phyloP scores from a whole-genome alignment of 257 asterid species.

The Eucommia ulmoides region DNA sequence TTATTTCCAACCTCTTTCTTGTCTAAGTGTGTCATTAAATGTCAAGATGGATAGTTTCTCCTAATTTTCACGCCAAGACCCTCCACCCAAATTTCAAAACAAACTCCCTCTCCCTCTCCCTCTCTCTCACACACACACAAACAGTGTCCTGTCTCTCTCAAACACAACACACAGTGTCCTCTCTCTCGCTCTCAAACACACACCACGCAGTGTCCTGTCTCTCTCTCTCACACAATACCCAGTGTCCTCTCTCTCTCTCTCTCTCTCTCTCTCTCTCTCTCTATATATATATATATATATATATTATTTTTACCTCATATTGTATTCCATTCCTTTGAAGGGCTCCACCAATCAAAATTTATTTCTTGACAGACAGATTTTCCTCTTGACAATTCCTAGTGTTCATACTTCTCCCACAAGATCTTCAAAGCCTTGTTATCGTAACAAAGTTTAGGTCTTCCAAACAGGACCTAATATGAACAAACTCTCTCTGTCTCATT shows the following conservation, averaged over 20 bases:
- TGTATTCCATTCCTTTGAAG: background rate
- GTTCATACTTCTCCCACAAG: background rate
- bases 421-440: background rate
- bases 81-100: too few relatives aligned
- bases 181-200: too few relatives aligned
- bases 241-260: constrained; percentile 3
- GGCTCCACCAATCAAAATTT: constrained; percentile 2
- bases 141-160: background rate
- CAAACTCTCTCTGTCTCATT: constrained; percentile 12
- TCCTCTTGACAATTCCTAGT: too few relatives aligned
- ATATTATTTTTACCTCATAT: background rate
- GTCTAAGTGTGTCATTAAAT: background rate
- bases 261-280: background rate
- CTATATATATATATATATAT: too few relatives aligned
- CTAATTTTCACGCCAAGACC: too few relatives aligned
- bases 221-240: too few relatives aligned
- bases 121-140: background rate
- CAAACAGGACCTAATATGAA: too few relatives aligned
- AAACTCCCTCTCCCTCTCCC: background rate
- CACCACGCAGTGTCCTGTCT: too few relatives aligned
- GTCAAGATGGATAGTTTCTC: background rate
- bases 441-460: too few relatives aligned
- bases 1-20: too few relatives aligned
- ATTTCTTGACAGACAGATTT: constrained; percentile 14
- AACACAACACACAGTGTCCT: too few relatives aligned